Conservation (phyloP, 768 basidiomycete species). For the Pisolithus microcarpus region DNA sequence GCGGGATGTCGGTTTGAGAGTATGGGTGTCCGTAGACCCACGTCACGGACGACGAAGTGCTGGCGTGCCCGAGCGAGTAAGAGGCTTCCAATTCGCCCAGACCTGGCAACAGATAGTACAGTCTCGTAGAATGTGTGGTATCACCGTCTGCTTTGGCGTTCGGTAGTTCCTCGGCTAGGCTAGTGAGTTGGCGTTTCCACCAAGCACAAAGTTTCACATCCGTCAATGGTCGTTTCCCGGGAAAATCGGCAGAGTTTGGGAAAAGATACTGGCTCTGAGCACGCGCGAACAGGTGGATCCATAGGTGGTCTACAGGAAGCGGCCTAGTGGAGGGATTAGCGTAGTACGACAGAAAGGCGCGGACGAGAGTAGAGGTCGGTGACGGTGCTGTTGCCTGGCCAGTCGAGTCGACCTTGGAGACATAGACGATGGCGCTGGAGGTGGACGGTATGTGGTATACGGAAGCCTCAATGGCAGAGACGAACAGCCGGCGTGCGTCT, state of each 20-base stretch:
- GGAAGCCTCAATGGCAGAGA: constrained; percentile 72
- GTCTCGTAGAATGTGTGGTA: constrained; percentile 9
- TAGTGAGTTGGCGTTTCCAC: constrained; percentile 79
- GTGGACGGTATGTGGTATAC: constrained; percentile 71
- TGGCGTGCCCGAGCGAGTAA: constrained; percentile 41
- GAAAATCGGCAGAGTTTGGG: constrained; percentile 70
- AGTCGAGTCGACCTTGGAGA: constrained; percentile 92
- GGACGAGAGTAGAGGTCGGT: constrained; percentile 65
- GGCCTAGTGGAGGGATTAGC: constrained; percentile 58
- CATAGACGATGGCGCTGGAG: constrained; percentile 67
- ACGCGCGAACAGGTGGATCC: constrained; percentile 86
- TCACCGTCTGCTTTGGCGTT: constrained; percentile 4
- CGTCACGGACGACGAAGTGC: constrained; percentile 12
- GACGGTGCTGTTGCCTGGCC: constrained; percentile 64
- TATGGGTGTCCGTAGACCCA: constrained; percentile 87
- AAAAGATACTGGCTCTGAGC: constrained; percentile 92
- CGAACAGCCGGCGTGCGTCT: constrained; percentile 51
- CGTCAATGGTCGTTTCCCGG: constrained; percentile 63
- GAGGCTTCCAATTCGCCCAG: constrained; percentile 61
- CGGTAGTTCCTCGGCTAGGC: constrained; percentile 40
- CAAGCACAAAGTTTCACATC: constrained; percentile 82
- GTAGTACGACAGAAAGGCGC: constrained; percentile 58
- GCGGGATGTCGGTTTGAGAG: constrained; percentile 33
- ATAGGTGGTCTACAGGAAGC: constrained; percentile 47
- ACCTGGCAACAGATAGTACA: constrained; percentile 68